Evolutionary conservation across 2,329 filamentous ascomycete species (phyloP).

Genomic region (Sporothrix euskadiensis): DNA sequence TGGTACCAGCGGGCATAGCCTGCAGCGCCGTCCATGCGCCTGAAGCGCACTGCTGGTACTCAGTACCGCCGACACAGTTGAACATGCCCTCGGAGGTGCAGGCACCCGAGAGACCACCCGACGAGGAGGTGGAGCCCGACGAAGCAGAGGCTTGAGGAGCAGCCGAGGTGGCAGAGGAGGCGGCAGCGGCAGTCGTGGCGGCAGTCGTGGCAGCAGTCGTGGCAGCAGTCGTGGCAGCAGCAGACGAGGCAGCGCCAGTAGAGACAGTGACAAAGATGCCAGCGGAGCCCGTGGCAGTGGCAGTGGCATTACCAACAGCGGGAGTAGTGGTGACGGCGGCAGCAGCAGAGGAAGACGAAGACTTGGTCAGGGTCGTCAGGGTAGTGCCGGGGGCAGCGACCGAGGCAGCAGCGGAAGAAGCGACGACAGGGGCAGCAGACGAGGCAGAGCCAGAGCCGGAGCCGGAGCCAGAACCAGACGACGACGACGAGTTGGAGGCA

Average conservation of each 20-base stretch:
- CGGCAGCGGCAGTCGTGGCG: slow-evolving; percentile 24
- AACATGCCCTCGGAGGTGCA: slow-evolving; percentile 52
- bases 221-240: slow-evolving; percentile 26
- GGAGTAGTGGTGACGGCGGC: neutral
- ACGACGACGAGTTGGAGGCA: slow-evolving; percentile 13
- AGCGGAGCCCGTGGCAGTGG: neutral
- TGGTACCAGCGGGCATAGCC: slow-evolving; percentile 49
- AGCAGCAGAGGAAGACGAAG: neutral
- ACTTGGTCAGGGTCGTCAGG: neutral
- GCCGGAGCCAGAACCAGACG: slow-evolving; percentile 19
- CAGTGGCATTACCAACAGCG: slow-evolving; percentile 7
- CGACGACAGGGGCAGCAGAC: neutral
- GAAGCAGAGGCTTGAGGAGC: neutral
- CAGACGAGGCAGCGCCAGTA: neutral
- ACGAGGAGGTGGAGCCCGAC: slow-evolving; percentile 18
- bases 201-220: neutral
- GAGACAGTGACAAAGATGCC: neutral
- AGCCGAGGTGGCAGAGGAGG: neutral
- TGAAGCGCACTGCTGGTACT: slow-evolving; percentile 55
- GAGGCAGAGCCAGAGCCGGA: slow-evolving; percentile 11
- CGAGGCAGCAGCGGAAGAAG: slow-evolving; percentile 30
- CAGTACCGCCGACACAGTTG: slow-evolving; percentile 50
- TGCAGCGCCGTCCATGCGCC: slow-evolving; percentile 49
- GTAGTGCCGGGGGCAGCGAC: slow-evolving; percentile 30
- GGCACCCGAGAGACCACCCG: slow-evolving; percentile 40